Conservation (phyloP, 805 yeast species). For the Ogataea saltuana region DNA sequence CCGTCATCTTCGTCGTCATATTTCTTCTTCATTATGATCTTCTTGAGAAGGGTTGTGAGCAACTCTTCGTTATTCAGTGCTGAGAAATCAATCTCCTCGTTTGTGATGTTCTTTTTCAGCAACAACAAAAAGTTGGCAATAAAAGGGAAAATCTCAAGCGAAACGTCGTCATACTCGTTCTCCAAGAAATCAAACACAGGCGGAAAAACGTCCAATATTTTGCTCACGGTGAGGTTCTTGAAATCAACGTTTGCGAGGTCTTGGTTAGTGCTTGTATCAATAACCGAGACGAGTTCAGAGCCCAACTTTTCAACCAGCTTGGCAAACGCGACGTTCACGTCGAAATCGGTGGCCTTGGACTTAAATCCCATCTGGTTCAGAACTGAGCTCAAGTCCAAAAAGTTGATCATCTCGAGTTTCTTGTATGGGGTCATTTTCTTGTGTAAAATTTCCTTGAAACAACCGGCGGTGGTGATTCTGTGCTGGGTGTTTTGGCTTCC, state of each 20-base stretch:
- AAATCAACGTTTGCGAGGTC: constrained; percentile 42
- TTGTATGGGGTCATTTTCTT: constrained; percentile 59
- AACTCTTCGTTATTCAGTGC: constrained; percentile 44
- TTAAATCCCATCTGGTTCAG: constrained; percentile 42
- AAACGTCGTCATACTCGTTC: constrained; percentile 87
- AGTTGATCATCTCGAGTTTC: constrained; percentile 62
- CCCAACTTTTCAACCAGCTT: constrained; percentile 74
- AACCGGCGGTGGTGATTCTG: constrained; percentile 57
- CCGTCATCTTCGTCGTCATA: constrained; percentile 63
- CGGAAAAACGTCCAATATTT: constrained; percentile 69
- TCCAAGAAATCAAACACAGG: constrained; percentile 66
- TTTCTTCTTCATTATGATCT: constrained; percentile 74
- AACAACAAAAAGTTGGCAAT: constrained; percentile 71
- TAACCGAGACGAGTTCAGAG: constrained; percentile 66
- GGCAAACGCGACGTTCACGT: constrained; percentile 71
- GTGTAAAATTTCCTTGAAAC: constrained; percentile 53
- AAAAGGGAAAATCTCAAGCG: constrained; percentile 80
- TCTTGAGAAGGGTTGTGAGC: constrained; percentile 62
- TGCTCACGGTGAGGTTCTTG: constrained; percentile 39
- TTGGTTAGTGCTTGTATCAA: constrained; percentile 49
- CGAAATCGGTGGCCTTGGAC: constrained; percentile 54
- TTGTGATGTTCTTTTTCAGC: constrained; percentile 55
- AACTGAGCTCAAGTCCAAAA: constrained; percentile 65
- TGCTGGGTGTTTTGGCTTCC: constrained; percentile 39
- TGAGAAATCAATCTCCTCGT: constrained; percentile 36